phyloP scores from a whole-genome alignment of 768 basidiomycete species.

The Xanthoconium purpureum region DNA sequence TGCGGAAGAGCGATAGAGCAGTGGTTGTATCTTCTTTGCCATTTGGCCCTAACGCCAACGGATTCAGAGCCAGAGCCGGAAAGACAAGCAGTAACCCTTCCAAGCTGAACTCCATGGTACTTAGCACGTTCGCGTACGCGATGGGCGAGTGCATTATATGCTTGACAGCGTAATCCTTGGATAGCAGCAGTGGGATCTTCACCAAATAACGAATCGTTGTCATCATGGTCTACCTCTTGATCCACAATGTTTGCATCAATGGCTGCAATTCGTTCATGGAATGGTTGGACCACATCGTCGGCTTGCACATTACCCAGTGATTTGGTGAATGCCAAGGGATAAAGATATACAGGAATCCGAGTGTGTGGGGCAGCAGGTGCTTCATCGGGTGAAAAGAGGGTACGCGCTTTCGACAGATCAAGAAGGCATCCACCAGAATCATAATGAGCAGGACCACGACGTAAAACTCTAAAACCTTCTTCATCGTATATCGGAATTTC shows the following conservation, averaged over 20 bases:
- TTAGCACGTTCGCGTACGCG: not conserved
- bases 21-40: not conserved
- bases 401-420: no score
- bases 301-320: no score
- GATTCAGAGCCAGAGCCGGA: not conserved
- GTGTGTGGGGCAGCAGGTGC: no score
- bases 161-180: not conserved
- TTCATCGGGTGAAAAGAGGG: no score
- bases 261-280: no score
- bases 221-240: not conserved
- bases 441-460: no score
- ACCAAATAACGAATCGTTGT: not conserved
- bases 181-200: not conserved
- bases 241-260: not conserved
- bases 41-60: not conserved
- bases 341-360: no score
- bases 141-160: not conserved
- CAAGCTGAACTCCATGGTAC: not conserved
- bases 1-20: not conserved
- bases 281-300: no score
- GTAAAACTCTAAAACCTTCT: no score
- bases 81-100: not conserved
- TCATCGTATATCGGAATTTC: no score
- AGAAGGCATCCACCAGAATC: no score
- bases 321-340: no score